Percentiles rank a stretch among this genome's conserved stretches.
Conservation (phyloP, 2,329 filamentous ascomycete species). For the Stagonosporopsis vannaccii region DNA sequence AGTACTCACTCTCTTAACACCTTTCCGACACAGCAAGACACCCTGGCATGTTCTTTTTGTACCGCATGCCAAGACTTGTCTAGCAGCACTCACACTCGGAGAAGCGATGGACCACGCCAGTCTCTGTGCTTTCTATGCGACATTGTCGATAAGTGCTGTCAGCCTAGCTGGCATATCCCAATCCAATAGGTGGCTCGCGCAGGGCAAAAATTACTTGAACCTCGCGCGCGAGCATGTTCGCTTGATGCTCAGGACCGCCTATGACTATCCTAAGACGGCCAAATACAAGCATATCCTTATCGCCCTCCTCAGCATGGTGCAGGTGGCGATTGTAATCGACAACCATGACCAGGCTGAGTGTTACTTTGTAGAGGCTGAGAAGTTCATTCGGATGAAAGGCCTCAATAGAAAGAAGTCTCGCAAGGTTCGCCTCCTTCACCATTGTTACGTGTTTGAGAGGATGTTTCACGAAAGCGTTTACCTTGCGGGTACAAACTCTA, state of each 20-base stretch:
- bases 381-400: slow-evolving; percentile 53
- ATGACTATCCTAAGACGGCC: slow-evolving; percentile 45
- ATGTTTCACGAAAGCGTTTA: slow-evolving; percentile 56
- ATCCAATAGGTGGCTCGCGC: slow-evolving; percentile 45
- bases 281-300: slow-evolving; percentile 57
- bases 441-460: slow-evolving; percentile 57
- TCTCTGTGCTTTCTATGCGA: slow-evolving; percentile 50
- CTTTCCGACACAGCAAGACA: slow-evolving; percentile 48
- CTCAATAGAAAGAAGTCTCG: slow-evolving; percentile 51
- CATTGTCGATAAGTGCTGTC: slow-evolving; percentile 55
- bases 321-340: slow-evolving; percentile 47
- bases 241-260: slow-evolving; percentile 46
- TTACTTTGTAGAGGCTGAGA: slow-evolving; percentile 55
- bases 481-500: slow-evolving; percentile 12
- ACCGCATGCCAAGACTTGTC: slow-evolving; percentile 52
- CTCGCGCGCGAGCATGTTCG: slow-evolving; percentile 45
- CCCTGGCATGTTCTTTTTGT: slow-evolving; percentile 56
- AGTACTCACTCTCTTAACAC: slow-evolving; percentile 43
- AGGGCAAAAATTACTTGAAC: slow-evolving; percentile 37
- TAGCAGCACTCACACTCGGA: slow-evolving; percentile 54
- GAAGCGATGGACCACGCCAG: slow-evolving; percentile 51
- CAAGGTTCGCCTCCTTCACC: slow-evolving; percentile 55
- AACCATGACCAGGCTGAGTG: slow-evolving; percentile 46
- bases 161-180: slow-evolving; percentile 45
- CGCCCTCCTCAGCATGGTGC: slow-evolving; percentile 54